Evolutionary conservation across 2,329 filamentous ascomycete species (phyloP).

Genomic region (Rhinocladiella similis): DNA sequence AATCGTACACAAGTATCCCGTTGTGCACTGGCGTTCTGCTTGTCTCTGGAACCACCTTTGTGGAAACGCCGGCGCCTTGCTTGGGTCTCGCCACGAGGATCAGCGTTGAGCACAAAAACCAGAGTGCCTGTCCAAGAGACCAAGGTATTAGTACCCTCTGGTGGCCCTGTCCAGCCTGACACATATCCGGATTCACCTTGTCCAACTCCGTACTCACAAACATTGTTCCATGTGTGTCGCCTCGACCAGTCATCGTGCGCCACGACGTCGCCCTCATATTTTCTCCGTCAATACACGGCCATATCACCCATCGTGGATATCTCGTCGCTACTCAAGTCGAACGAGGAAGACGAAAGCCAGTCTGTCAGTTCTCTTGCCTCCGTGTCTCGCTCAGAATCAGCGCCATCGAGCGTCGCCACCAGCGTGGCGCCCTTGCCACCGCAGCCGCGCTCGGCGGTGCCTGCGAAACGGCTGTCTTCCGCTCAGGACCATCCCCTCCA

Average conservation of each 20-base stretch:
- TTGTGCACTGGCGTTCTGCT: background rate
- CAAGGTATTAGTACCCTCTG: constrained; percentile 1
- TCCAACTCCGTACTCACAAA: too few relatives aligned
- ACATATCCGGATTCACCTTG: too few relatives aligned
- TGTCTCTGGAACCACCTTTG: background rate
- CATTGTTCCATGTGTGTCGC: constrained; percentile 13
- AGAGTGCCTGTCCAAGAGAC: background rate
- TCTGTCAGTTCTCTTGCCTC: constrained; percentile 28
- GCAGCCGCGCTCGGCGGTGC: constrained; percentile 24
- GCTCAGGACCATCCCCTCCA: constrained; percentile 43
- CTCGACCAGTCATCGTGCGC: constrained; percentile 6
- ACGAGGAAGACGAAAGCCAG: constrained; percentile 27
- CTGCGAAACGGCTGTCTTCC: constrained; percentile 39
- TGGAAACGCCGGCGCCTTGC: constrained; percentile 18
- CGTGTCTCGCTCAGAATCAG: constrained; percentile 24
- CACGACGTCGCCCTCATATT: background rate
- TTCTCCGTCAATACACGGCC: background rate
- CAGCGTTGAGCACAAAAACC: constrained; percentile 3
- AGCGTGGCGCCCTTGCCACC: constrained; percentile 25
- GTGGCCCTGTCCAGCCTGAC: background rate
- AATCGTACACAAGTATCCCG: background rate
- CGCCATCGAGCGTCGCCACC: constrained; percentile 21
- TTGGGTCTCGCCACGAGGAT: constrained; percentile 12
- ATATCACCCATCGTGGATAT: constrained; percentile 78
- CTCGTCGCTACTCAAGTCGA: constrained; percentile 76